Percentiles rank a stretch among this genome's conserved stretches.
Evolutionary conservation across 1,284 basidiomycete genomes (phyloP).

Genomic region (Trametes hirsuta): DNA sequence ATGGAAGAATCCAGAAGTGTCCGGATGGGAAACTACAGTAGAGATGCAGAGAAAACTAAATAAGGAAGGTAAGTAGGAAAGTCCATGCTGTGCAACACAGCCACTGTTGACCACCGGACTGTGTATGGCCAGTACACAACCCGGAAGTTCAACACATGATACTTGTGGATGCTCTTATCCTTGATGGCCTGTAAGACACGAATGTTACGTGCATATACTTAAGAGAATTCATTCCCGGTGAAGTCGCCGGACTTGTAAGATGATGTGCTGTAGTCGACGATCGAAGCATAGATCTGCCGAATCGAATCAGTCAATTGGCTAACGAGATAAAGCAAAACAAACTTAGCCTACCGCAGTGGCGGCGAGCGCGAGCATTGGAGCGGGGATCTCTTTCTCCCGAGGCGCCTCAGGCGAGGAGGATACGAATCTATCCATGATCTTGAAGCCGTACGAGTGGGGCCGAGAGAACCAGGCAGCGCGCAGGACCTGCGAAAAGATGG

Average conservation of each 20-base stretch:
- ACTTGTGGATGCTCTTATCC: background rate
- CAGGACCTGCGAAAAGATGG: background rate
- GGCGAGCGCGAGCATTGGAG: slow-evolving; percentile 7
- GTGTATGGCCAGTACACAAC: too few species aligned
- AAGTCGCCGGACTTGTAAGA: background rate
- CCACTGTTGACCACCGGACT: too few species aligned
- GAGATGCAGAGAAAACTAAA: too few species aligned
- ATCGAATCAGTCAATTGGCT: background rate
- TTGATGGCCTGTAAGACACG: background rate
- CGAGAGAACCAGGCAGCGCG: slow-evolving; percentile 1
- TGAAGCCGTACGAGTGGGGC: background rate
- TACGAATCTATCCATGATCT: background rate
- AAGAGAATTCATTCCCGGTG: background rate
- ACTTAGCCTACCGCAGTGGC: slow-evolving; percentile 8
- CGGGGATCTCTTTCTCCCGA: slow-evolving; percentile 12
- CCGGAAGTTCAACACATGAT: too few species aligned
- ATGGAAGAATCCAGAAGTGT: too few species aligned
- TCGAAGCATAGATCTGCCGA: slow-evolving; percentile 7
- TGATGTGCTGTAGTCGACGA: background rate
- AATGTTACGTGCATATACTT: background rate
- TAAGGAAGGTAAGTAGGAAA: too few species aligned
- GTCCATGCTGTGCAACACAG: too few species aligned
- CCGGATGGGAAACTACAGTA: too few species aligned
- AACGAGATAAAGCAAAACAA: background rate
- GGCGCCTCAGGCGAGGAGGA: background rate